phyloP scores from a whole-genome alignment of 2,329 filamentous ascomycete genomes.

The Rutstroemia sp. region DNA sequence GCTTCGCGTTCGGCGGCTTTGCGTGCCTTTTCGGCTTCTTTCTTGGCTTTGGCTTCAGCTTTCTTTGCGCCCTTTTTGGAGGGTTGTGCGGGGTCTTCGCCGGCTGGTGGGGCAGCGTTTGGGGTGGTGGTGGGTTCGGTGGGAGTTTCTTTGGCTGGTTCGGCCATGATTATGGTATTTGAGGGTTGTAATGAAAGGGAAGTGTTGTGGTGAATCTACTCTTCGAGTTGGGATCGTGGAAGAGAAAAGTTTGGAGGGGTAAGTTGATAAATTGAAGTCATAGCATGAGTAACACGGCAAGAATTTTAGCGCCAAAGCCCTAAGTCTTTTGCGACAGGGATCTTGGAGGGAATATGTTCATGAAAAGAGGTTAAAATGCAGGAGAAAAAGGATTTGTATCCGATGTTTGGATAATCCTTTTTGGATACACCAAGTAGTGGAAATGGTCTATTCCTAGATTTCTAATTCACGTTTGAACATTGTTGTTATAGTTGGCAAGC shows the following conservation, averaged over 20 bases:
- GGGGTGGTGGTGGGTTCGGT: conserved; percentile 10
- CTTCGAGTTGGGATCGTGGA: not conserved
- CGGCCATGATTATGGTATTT: conserved; percentile 9
- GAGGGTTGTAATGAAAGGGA: not conserved
- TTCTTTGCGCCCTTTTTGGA: conserved; percentile 84
- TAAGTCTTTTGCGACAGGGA: conserved; percentile 1
- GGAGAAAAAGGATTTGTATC: no score
- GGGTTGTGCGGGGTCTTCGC: conserved; percentile 12
- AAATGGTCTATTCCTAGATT: no score
- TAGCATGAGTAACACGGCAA: conserved; percentile 7
- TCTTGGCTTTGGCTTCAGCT: conserved; percentile 77
- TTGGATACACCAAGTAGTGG: no score
- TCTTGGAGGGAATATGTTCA: not conserved
- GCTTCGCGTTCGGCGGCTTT: conserved; percentile 69
- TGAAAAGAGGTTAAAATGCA: not conserved
- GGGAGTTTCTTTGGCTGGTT: conserved; percentile 16
- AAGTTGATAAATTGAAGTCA: not conserved
- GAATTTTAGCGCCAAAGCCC: conserved; percentile 7
- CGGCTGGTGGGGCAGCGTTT: not conserved
- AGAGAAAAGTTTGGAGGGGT: conserved; percentile 8
- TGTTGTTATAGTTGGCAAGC: no score
- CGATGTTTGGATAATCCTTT: no score
- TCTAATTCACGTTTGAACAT: no score
- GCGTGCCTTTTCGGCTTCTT: conserved; percentile 73
- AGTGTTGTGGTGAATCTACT: not conserved